Evolutionary conservation across 106 monocot genomes (phyloP), one percentile per base, ranked within the genome.

Genomic region (Platanthera guangdongensis): DNA sequence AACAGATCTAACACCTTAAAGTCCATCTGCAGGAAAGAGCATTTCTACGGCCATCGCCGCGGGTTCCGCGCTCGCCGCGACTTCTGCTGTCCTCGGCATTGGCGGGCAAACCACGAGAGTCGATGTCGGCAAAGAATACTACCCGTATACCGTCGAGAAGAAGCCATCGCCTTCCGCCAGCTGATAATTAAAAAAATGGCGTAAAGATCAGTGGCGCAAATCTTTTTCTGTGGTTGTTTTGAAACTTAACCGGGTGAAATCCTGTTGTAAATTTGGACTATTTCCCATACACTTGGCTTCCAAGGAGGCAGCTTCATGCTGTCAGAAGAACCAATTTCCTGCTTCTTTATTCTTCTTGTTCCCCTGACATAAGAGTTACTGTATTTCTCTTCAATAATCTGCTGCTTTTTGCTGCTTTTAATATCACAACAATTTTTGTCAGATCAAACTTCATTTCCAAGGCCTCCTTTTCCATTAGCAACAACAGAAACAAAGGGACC

Each of bases 21-120:
- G 7, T 45, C 1, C 8, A 70, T 54, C 74, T 51, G 19, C 85
- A 99, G 97, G 94, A 48, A 85, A 83, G 83, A 88, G 88, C 79
- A 90, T 95, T 62, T 60, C 79, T 12, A 70, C 82, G 9, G 92
- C 94, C 12, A 51, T 99, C 18, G 39, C 77, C 28, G 89, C 88
- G 9, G 94, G 97, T 8, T 91, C 94, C 51, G 83, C 82, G 57
- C 83, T 99, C 57, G 97, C 97, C 46, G 81, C 87, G 71, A 97
- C 97, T 52, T 94, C 93, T 22, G 85, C 97, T 1, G 72, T 91
- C 22, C 77, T 97, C 15, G 97, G 94, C 75, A 82, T 86, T 47
- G 97, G 97, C 19, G 90, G 87, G 13, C 84, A 82, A 63, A 88
- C 86, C 19, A 92, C 94, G 52, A 86, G 86, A 81, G 67, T 82